A percentile compares a stretch with the other conserved stretches of the same genome.
Conservation (phyloP, 441 rosid genomes). For the Populus tomentosa region DNA sequence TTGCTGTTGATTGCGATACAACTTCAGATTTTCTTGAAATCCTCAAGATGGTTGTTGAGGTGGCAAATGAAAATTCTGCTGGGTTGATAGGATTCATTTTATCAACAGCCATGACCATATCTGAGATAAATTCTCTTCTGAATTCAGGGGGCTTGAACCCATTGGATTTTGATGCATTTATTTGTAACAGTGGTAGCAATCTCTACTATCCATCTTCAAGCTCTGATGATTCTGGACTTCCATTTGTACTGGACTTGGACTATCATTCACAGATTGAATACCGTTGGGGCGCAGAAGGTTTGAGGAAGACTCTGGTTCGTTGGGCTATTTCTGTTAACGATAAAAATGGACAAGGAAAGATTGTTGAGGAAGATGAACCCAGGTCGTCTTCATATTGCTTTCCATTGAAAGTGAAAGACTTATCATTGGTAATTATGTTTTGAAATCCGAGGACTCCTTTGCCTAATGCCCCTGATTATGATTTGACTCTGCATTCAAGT, state of each 20-base stretch:
- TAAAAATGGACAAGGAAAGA: constrained; percentile 44
- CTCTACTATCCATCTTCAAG: constrained; percentile 70
- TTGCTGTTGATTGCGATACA: constrained; percentile 69
- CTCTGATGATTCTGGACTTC: constrained; percentile 38
- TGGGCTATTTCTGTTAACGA: constrained; percentile 67
- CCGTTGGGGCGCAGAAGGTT: constrained; percentile 92
- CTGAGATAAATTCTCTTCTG: constrained; percentile 68
- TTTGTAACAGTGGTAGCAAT: constrained; percentile 86
- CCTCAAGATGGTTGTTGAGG: constrained; percentile 48
- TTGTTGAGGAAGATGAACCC: constrained; percentile 45
- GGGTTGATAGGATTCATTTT: constrained; percentile 72
- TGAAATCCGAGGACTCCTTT: not conserved
- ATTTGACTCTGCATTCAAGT: not conserved
- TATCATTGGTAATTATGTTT: constrained; percentile 39
- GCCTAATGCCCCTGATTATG: not conserved
- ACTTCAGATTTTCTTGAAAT: constrained; percentile 45
- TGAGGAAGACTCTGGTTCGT: constrained; percentile 81
- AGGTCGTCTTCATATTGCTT: constrained; percentile 54
- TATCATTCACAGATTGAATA: constrained; percentile 79
- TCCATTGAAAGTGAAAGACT: constrained; percentile 63
- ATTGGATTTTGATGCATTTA: constrained; percentile 76
- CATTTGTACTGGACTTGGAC: constrained; percentile 69
- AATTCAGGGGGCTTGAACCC: constrained; percentile 59
- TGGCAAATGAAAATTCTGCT: constrained; percentile 57
- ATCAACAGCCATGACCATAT: constrained; percentile 66